A percentile compares a stretch with the other conserved stretches of the same genome.
These are phyloP conservation scores for Wallacemonas sp. DNA, from an alignment of 208 protist genomes.

Conservation along the genomic window DNA sequence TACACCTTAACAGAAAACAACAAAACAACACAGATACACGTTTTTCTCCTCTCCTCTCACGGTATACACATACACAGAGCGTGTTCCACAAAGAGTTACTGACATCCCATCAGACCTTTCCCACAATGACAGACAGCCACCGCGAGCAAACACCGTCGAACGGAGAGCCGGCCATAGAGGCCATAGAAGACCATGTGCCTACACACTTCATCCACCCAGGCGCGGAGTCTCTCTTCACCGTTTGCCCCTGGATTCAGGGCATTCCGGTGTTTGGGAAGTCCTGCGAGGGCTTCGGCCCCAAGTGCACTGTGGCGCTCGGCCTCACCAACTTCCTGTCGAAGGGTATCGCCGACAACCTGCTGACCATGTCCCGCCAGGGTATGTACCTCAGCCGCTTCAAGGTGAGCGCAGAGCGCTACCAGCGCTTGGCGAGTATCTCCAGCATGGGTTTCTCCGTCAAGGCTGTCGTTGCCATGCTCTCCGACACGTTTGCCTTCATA, in stretches of 20 bases:
- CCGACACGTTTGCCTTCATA: conserved; percentile 38
- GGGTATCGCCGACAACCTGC: conserved; percentile 28
- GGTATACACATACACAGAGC: too few relatives aligned
- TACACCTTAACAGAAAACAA: too few relatives aligned
- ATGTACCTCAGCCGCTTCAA: conserved; percentile 30
- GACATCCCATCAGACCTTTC: background rate
- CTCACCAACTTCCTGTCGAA: conserved; percentile 39
- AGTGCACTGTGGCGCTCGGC: conserved; percentile 25
- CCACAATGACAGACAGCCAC: conserved; percentile 6
- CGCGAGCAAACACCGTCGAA: background rate
- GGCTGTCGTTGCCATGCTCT: conserved; percentile 28
- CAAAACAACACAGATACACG: too few relatives aligned
- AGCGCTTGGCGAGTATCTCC: conserved; percentile 26
- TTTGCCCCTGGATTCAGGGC: conserved; percentile 11
- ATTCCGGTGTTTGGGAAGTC: conserved; percentile 31
- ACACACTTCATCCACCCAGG: conserved; percentile 15
- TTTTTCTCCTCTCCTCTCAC: background rate
- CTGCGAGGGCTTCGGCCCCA: conserved; percentile 29
- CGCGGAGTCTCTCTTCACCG: conserved; percentile 21
- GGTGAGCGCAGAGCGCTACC: conserved; percentile 26
- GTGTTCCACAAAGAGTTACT: background rate
- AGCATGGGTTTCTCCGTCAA: conserved; percentile 44
- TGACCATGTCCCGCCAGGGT: conserved; percentile 12
- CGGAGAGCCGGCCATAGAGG: background rate
- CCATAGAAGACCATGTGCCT: background rate